These are phyloP conservation scores for Alternaria angustiovoidea DNA, from an alignment of 2,329 filamentous ascomycete genomes.

Conservation along the genomic window DNA sequence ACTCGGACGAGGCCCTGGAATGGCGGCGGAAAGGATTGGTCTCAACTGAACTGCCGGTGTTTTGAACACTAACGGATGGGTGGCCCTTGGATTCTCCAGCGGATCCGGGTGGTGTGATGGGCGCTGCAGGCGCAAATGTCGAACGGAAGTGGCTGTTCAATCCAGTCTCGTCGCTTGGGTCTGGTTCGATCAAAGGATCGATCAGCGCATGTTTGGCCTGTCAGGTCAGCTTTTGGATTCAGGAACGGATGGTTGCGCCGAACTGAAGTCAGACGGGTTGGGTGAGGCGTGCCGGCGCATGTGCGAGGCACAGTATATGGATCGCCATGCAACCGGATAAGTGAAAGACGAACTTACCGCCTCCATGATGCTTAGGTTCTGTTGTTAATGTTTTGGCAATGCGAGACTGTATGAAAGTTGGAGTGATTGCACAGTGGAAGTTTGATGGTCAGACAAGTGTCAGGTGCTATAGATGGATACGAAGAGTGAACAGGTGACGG, in stretches of 20 bases:
- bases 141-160: constrained; percentile 65
- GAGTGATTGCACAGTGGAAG: constrained; percentile 4
- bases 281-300: background rate
- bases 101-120: constrained; percentile 43
- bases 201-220: constrained; percentile 73
- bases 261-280: background rate
- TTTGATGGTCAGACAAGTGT: constrained; percentile 1
- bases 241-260: background rate
- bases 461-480: constrained; percentile 11
- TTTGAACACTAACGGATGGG: constrained; percentile 38
- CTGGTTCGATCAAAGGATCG: constrained; percentile 72
- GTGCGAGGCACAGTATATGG: background rate
- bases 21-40: constrained; percentile 56
- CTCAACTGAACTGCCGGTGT: constrained; percentile 50
- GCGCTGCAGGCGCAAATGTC: constrained; percentile 52
- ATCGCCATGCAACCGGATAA: background rate
- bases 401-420: background rate
- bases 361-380: constrained; percentile 5
- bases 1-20: constrained; percentile 40
- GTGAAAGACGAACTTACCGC: constrained; percentile 20
- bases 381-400: constrained; percentile 5
- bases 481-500: constrained; percentile 22
- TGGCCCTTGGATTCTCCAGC: constrained; percentile 37
- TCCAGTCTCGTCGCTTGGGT: constrained; percentile 73
- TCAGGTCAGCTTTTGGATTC: constrained; percentile 14